Base-by-base conservation (phyloP, 768 basidiomycete genomes). In the Rhizopogon vesiculosus region DNA sequence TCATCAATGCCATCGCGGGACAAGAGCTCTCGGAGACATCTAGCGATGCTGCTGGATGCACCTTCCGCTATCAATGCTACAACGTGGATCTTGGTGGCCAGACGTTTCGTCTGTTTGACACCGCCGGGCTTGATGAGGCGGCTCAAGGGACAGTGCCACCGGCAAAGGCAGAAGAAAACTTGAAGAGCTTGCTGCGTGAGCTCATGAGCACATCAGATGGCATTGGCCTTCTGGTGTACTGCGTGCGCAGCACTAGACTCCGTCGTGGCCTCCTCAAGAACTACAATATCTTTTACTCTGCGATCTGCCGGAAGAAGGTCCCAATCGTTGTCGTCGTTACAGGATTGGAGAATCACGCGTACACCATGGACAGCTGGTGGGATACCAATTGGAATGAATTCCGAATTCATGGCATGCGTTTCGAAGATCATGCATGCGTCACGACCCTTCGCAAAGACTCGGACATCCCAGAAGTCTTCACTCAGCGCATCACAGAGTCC, bases 41-140 rank as follows among this genome's bases (percentile, higher is more conserved):
- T 5, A 70, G 66, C 51, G 61, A 61, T 45, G 70, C 66, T 9
- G 62, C 59, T 25, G 72, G 73, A 4, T 73, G 68, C 58, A 76
- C 76, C 19, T 72, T 72, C 45, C 50, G 61, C 12, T 66, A 69
- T 52, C 50, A 52, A 44, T 56, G 62, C 7, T 67, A 72, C 64
- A 55, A 61, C 38, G 58, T 72, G 29, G 49, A 54, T 3, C 58
- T 74, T 55, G 46, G 58, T 25, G 69, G 62, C 38, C 56, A 52
- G 29, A 45, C 16, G 0, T 72, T 65, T 54, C 61, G 62, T 22
- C 52, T 74, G 33, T 69, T 73, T 66, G 75, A 77, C 52, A 76
- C 75, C 5, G 64, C 68, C 10, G 75, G 76, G 8, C 69, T 76
- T 9, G 66, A 74, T 50, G 76, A 77, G 54, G 74, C 59, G 29